Conservation (phyloP, 2,329 filamentous ascomycete genomes). For the Verticillium dahliae region DNA sequence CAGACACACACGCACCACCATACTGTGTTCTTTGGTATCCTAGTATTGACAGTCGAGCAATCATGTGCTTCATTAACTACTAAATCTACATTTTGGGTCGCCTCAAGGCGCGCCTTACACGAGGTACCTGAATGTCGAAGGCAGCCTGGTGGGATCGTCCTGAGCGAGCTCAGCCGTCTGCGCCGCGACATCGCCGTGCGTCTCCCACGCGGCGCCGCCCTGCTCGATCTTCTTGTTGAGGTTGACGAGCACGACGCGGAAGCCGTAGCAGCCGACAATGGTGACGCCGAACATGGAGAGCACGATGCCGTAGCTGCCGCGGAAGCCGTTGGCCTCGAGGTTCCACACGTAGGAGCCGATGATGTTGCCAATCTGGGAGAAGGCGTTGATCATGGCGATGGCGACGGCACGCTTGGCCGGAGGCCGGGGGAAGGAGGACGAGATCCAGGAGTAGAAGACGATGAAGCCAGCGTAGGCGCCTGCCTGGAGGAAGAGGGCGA, state of each 20-base stretch:
- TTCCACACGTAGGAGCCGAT: constrained; percentile 59
- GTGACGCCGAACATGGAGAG: constrained; percentile 58
- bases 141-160: constrained; percentile 30
- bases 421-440: constrained; percentile 49
- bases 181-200: constrained; percentile 27
- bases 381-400: constrained; percentile 54
- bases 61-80: background rate
- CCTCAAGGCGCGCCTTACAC: constrained; percentile 18
- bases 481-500: constrained; percentile 54
- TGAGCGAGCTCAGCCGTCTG: constrained; percentile 31
- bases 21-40: too few relatives aligned
- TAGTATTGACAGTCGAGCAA: background rate
- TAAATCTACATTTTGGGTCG: background rate
- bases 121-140: constrained; percentile 42
- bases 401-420: constrained; percentile 56
- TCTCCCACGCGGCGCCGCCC: constrained; percentile 31
- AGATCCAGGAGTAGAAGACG: constrained; percentile 54
- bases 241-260: constrained; percentile 37
- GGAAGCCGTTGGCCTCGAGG: constrained; percentile 51
- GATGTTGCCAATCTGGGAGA: constrained; percentile 50
- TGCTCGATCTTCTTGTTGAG: constrained; percentile 41
- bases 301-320: constrained; percentile 59
- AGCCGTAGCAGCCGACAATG: constrained; percentile 41
- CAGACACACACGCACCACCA: too few relatives aligned
- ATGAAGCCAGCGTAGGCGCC: constrained; percentile 52